phyloP scores from a whole-genome alignment of 2,329 filamentous ascomycete species.

The Apiospora aurea region DNA sequence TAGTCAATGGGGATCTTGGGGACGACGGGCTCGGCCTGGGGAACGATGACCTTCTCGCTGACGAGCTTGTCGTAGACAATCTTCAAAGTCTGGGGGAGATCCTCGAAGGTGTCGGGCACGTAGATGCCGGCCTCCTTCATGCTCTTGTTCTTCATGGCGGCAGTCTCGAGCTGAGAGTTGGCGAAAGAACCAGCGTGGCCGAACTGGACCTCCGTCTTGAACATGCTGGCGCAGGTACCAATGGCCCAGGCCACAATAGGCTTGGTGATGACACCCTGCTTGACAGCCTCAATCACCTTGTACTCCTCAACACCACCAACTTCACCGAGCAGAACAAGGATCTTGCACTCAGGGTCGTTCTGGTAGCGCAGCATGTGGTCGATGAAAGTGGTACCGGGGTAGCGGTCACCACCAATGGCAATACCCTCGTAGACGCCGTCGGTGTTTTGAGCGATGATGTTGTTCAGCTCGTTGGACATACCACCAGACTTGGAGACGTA shows the following conservation, averaged over 20 bases:
- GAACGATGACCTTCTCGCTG: conserved; percentile 82
- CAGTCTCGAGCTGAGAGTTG: conserved; percentile 99
- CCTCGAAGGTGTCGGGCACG: conserved; percentile 96
- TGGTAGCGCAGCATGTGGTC: conserved; percentile 98
- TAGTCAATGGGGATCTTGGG: conserved; percentile 99
- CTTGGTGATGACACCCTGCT: conserved; percentile 94
- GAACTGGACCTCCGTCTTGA: conserved; percentile 99
- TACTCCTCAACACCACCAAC: conserved; percentile 99
- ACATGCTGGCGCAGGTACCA: conserved; percentile 98
- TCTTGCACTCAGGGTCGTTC: conserved; percentile 96
- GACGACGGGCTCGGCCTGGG: conserved; percentile 85
- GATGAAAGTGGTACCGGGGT: conserved; percentile 98
- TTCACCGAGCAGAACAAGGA: conserved; percentile 93
- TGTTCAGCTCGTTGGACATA: conserved; percentile 99
- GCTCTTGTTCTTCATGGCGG: conserved; percentile 92
- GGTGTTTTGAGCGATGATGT: conserved; percentile 95
- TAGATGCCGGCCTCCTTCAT: conserved; percentile 96
- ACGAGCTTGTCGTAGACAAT: conserved; percentile 89
- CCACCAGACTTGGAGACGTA: conserved; percentile 99
- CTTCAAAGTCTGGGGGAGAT: conserved; percentile 80
- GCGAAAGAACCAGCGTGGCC: conserved; percentile 98
- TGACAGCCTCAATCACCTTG: conserved; percentile 97
- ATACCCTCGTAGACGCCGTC: conserved; percentile 99
- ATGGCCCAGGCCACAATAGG: conserved; percentile 99
- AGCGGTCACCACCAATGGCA: conserved; percentile 98